phyloP scores from a whole-genome alignment of 768 basidiomycete genomes.

The Trametes sanguinea region DNA sequence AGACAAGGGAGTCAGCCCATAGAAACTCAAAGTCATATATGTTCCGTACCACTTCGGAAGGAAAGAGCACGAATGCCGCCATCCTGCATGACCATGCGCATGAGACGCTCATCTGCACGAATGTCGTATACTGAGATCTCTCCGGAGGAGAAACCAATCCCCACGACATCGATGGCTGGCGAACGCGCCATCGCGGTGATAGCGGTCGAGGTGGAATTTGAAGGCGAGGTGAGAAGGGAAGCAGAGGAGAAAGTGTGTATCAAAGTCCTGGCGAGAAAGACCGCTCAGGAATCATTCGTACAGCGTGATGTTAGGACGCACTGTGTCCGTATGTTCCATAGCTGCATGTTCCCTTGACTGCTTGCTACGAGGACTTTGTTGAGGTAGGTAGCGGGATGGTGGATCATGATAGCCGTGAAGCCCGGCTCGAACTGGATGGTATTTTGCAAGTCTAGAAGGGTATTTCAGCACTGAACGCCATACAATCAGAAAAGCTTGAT shows the following conservation, averaged over 20 bases:
- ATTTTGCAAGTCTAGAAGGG: conserved; percentile 53
- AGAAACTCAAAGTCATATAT: too few relatives aligned
- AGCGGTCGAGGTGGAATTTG: conserved; percentile 38
- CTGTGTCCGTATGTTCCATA: conserved; percentile 94
- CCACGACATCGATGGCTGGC: conserved; percentile 94
- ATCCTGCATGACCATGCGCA: conserved; percentile 90
- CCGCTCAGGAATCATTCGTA: not conserved
- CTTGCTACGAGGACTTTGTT: conserved; percentile 93
- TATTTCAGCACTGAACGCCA: not conserved
- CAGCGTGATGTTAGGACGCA: conserved; percentile 38
- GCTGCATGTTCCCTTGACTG: conserved; percentile 75
- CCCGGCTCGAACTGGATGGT: conserved; percentile 78
- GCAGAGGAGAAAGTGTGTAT: conserved; percentile 76
- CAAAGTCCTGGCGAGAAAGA: conserved; percentile 54
- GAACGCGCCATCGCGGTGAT: conserved; percentile 86
- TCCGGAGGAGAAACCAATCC: conserved; percentile 88
- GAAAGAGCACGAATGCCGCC: conserved; percentile 74
- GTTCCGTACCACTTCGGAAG: conserved; percentile 90
- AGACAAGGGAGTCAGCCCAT: not conserved
- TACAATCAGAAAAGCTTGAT: conserved; percentile 7
- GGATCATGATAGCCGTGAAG: conserved; percentile 82
- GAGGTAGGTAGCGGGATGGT: conserved; percentile 95
- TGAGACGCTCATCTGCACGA: conserved; percentile 83
- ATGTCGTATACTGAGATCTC: conserved; percentile 89
- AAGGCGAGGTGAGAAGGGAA: conserved; percentile 45